These are phyloP conservation scores for Nothophoma quercina DNA, from an alignment of 2,329 filamentous ascomycete species.

Conservation along the genomic window DNA sequence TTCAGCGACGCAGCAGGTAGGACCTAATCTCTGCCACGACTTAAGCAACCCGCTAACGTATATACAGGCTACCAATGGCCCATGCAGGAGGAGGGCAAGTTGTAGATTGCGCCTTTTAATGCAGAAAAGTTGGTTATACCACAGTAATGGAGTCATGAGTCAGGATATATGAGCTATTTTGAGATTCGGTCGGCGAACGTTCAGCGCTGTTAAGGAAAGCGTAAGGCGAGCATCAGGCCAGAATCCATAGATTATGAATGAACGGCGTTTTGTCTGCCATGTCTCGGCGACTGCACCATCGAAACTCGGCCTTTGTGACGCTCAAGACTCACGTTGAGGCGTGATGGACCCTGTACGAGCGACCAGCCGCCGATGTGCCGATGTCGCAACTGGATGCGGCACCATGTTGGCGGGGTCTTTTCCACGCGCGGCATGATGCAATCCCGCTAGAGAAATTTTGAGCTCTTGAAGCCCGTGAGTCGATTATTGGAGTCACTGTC, in stretches of 20 bases:
- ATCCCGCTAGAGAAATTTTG: slow-evolving; percentile 41
- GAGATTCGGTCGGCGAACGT: slow-evolving; percentile 15
- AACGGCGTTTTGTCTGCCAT: slow-evolving; percentile 18
- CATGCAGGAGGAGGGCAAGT: slow-evolving; percentile 47
- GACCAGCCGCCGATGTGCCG: slow-evolving; percentile 13
- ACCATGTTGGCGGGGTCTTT: slow-evolving; percentile 17
- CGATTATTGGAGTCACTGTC: slow-evolving; percentile 16
- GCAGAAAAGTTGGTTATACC: slow-evolving; percentile 25
- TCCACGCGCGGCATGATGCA: slow-evolving; percentile 50
- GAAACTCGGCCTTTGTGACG: slow-evolving; percentile 1
- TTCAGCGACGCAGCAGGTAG: slow-evolving; percentile 91
- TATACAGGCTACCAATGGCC: slow-evolving; percentile 51
- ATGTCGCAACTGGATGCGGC: slow-evolving; percentile 2
- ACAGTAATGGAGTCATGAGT: slow-evolving; percentile 24
- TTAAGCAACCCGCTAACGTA: slow-evolving; percentile 24
- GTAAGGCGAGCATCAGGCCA: slow-evolving; percentile 14
- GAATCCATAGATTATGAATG: slow-evolving; percentile 23
- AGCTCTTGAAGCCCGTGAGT: slow-evolving; percentile 16
- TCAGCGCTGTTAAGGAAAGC: slow-evolving; percentile 11
- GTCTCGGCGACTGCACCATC: slow-evolving; percentile 10
- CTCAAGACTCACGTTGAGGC: not conserved
- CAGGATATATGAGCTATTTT: slow-evolving; percentile 19
- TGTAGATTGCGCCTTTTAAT: slow-evolving; percentile 30
- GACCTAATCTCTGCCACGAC: slow-evolving; percentile 19
- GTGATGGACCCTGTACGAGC: slow-evolving; percentile 1